These are phyloP conservation scores for Backusella mclennaniae DNA, from an alignment of 192 early-diverging fungal species.

Conservation along the genomic window DNA sequence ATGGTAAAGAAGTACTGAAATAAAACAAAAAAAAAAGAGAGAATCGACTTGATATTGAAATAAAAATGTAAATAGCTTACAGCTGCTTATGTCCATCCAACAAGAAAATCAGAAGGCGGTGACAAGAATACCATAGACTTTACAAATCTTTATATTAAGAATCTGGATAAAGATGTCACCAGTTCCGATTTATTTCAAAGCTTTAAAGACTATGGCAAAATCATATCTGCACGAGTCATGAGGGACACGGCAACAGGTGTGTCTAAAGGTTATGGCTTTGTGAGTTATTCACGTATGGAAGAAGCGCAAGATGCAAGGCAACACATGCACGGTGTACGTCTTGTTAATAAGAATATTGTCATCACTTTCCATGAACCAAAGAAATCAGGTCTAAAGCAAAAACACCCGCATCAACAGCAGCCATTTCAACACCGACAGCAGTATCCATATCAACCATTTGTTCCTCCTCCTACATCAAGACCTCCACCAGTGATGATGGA, in stretches of 20 bases:
- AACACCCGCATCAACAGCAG: slow-evolving; percentile 7
- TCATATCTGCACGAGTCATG: slow-evolving; percentile 54
- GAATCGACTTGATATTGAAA: background rate
- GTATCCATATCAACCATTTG: background rate
- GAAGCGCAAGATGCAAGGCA: slow-evolving; percentile 87
- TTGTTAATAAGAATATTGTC: slow-evolving; percentile 82
- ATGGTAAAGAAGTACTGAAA: background rate
- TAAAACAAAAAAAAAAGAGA: background rate
- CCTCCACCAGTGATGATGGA: slow-evolving; percentile 1
- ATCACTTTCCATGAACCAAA: slow-evolving; percentile 91
- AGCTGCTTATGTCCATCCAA: background rate
- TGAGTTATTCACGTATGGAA: slow-evolving; percentile 89
- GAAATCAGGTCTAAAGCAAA: slow-evolving; percentile 47
- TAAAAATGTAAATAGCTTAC: background rate
- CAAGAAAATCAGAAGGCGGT: background rate
- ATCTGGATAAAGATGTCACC: slow-evolving; percentile 88
- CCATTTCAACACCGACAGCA: background rate
- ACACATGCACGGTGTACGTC: slow-evolving; percentile 85
- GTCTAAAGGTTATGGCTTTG: slow-evolving; percentile 29
- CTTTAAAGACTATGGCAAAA: slow-evolving; percentile 84
- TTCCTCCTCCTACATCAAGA: background rate
- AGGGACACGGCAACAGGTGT: slow-evolving; percentile 4
- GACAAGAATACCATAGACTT: slow-evolving; percentile 27
- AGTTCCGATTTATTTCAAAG: slow-evolving; percentile 92
- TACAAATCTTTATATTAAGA: slow-evolving; percentile 96